These are phyloP conservation scores for Umbellularia californica DNA, from an alignment of 164 flowering plant species.

Conservation along the genomic window DNA sequence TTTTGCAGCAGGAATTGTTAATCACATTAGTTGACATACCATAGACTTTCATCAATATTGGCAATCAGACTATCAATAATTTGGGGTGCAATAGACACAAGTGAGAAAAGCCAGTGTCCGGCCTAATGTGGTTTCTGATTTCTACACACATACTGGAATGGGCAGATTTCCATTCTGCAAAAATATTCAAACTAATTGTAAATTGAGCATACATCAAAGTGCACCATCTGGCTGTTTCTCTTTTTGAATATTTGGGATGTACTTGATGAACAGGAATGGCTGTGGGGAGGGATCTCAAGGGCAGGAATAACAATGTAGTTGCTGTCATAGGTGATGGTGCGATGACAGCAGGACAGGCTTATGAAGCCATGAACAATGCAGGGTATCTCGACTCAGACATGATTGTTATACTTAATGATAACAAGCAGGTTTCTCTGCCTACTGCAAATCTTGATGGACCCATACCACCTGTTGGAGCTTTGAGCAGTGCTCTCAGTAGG, in stretches of 20 bases:
- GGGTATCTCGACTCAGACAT: constrained; percentile 95
- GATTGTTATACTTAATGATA: constrained; percentile 96
- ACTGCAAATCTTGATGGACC: constrained; percentile 96
- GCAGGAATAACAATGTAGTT: constrained; percentile 70
- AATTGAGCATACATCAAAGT: background rate
- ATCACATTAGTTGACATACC: background rate
- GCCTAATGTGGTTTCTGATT: background rate
- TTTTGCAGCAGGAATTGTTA: background rate
- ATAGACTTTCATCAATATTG: background rate
- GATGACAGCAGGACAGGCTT: constrained; percentile 99
- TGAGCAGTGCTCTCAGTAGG: constrained; percentile 93
- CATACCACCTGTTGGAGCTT: constrained; percentile 86
- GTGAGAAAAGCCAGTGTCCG: background rate
- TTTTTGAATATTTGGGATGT: constrained; percentile 6
- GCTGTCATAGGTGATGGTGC: constrained; percentile 98
- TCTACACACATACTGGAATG: background rate
- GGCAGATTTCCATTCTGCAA: background rate
- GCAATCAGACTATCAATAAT: no score
- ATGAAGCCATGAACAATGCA: constrained; percentile 98
- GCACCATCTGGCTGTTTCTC: background rate
- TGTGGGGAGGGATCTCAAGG: constrained; percentile 89
- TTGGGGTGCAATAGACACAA: background rate
- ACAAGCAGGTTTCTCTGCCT: constrained; percentile 93
- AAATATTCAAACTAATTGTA: no score
- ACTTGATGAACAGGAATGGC: constrained; percentile 75